Conservation (phyloP, 2,329 filamentous ascomycete genomes). For the Septoria linicola region DNA sequence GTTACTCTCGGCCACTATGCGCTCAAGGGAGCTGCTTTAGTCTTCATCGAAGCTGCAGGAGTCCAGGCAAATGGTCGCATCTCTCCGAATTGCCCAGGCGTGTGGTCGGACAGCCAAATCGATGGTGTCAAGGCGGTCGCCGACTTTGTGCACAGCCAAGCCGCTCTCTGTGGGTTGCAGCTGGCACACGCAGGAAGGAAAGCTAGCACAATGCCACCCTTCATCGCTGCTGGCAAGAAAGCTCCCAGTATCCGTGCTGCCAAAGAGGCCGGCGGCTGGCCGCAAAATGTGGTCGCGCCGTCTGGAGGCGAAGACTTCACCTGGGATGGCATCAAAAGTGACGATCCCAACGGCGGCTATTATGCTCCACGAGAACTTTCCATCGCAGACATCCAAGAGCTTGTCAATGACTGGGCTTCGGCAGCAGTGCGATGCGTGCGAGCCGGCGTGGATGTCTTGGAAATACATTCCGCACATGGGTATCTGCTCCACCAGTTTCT, state of each 20-base stretch:
- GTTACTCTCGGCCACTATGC: constrained; percentile 79
- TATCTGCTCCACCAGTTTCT: constrained; percentile 72
- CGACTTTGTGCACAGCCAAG: constrained; percentile 76
- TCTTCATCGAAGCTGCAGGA: constrained; percentile 75
- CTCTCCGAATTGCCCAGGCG: constrained; percentile 71
- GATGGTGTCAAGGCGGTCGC: constrained; percentile 67
- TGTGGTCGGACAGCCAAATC: constrained; percentile 83
- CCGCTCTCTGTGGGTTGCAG: constrained; percentile 73
- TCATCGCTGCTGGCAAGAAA: constrained; percentile 49
- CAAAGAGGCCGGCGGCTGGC: constrained; percentile 51
- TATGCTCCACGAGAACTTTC: constrained; percentile 54
- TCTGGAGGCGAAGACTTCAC: constrained; percentile 46
- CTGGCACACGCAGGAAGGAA: constrained; percentile 74
- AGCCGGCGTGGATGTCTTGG: constrained; percentile 74
- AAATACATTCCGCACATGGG: constrained; percentile 78
- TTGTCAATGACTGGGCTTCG: constrained; percentile 63
- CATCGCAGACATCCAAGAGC: constrained; percentile 61
- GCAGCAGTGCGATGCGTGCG: constrained; percentile 55
- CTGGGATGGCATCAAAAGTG: constrained; percentile 40
- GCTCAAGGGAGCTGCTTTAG: constrained; percentile 68
- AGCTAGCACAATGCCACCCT: constrained; percentile 58
- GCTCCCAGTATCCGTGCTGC: constrained; percentile 53
- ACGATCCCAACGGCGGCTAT: constrained; percentile 36
- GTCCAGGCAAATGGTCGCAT: constrained; percentile 80
- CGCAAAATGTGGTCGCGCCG: constrained; percentile 56